A percentile compares a stretch with the other conserved stretches of the same genome.
Conservation (phyloP, 495 filamentous ascomycete genomes). For the Aspergillus diversus region DNA sequence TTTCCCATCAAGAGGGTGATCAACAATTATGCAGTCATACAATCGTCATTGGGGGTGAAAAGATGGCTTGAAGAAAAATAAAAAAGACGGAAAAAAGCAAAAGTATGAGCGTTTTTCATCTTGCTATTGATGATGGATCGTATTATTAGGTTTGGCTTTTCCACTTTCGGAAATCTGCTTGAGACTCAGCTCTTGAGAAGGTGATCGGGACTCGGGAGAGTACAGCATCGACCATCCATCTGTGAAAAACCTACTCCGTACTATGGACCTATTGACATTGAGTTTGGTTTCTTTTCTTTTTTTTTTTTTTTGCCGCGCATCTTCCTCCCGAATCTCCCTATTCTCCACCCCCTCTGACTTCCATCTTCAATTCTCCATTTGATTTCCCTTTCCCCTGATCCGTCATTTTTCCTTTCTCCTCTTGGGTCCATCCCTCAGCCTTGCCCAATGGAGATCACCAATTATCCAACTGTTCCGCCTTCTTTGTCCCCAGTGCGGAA, state of each 20-base stretch:
- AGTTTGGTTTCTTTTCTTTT: background rate
- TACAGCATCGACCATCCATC: too few species aligned
- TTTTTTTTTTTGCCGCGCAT: background rate
- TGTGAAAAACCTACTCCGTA: too few species aligned
- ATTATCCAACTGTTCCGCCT: background rate
- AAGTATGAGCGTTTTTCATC: background rate
- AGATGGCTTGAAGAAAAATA: background rate
- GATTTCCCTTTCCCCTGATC: constrained; percentile 9
- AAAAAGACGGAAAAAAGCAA: background rate
- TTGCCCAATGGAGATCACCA: background rate
- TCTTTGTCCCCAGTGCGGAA: background rate
- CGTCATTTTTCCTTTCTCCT: constrained; percentile 1
- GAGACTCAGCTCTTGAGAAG: background rate
- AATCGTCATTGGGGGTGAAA: background rate
- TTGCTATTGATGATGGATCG: background rate
- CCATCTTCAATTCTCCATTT: background rate
- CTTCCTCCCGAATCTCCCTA: background rate
- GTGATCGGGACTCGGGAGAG: too few species aligned
- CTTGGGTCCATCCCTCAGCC: background rate
- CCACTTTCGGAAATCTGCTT: constrained; percentile 12
- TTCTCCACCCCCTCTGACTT: background rate
- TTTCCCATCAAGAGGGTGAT: background rate
- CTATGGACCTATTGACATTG: too few species aligned
- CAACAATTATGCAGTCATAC: background rate
- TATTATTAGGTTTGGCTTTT: constrained; percentile 7